Evolutionary conservation across 2,329 filamentous ascomycete genomes (phyloP).

Genomic region (Hypoxylon sp.): DNA sequence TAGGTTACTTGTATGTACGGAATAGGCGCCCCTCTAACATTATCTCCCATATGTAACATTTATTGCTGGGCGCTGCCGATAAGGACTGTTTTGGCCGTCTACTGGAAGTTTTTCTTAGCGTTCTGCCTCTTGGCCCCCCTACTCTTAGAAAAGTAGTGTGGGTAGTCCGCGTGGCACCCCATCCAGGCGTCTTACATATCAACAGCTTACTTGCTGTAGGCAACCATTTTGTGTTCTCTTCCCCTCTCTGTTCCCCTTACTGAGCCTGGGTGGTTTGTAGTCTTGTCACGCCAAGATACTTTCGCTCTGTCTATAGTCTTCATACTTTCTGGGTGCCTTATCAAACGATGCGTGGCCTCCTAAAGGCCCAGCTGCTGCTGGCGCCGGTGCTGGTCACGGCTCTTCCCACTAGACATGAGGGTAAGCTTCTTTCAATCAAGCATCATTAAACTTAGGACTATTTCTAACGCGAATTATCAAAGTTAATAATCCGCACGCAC

Average conservation of each 20-base stretch:
- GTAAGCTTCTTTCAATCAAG: constrained; percentile 34
- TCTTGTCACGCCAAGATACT: constrained; percentile 33
- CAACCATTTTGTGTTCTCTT: constrained; percentile 34
- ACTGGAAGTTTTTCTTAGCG: neutral
- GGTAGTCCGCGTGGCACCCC: constrained; percentile 40
- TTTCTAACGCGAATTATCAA: constrained; percentile 31
- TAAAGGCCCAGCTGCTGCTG: constrained; percentile 52
- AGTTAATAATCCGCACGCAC: constrained; percentile 41
- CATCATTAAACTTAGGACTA: constrained; percentile 30
- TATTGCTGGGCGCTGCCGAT: neutral
- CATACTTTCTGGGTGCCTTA: constrained; percentile 39
- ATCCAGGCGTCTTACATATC: constrained; percentile 42
- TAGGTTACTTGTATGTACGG: neutral
- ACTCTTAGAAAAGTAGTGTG: constrained; percentile 9
- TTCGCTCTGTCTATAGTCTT: constrained; percentile 17
- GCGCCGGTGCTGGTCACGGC: constrained; percentile 53
- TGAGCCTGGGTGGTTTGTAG: constrained; percentile 26
- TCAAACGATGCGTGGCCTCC: constrained; percentile 52
- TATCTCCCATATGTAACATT: no score
- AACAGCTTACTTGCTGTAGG: constrained; percentile 35
- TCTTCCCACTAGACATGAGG: constrained; percentile 39
- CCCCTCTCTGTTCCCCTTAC: constrained; percentile 16
- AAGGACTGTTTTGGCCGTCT: no score
- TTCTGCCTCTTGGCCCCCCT: neutral
- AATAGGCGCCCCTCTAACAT: constrained; percentile 21